Evolutionary conservation across 2,329 filamentous ascomycete genomes (phyloP).

Genomic region (Fusarium armeniacum): DNA sequence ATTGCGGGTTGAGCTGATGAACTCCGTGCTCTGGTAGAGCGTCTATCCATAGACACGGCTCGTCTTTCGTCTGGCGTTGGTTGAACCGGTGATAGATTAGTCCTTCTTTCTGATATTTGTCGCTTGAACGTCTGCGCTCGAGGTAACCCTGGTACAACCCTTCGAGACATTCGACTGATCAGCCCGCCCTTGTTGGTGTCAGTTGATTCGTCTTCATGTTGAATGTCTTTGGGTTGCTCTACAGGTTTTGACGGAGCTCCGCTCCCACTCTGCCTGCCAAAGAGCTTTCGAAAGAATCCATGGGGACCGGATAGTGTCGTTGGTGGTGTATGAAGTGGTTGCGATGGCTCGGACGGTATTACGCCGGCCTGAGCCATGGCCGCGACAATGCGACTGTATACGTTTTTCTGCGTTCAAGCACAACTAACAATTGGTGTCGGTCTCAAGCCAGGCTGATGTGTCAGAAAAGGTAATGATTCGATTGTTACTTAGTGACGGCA

Average conservation of each 20-base stretch:
- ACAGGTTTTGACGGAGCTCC: slow-evolving; percentile 26
- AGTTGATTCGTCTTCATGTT: slow-evolving; percentile 52
- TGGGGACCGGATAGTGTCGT: slow-evolving; percentile 46
- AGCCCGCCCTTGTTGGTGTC: slow-evolving; percentile 54
- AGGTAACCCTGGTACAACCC: slow-evolving; percentile 83
- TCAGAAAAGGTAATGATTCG: slow-evolving; percentile 28
- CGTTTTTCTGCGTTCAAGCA: slow-evolving; percentile 21
- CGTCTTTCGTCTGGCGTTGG: slow-evolving; percentile 76
- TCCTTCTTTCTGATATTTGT: slow-evolving; percentile 83
- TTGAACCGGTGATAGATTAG: slow-evolving; percentile 76
- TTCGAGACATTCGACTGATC: slow-evolving; percentile 63
- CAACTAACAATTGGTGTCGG: slow-evolving; percentile 17
- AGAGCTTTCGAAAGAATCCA: slow-evolving; percentile 51
- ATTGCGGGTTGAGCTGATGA: slow-evolving; percentile 39
- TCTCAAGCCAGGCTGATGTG: slow-evolving; percentile 23
- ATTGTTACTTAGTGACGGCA: slow-evolving; percentile 31
- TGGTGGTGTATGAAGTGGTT: slow-evolving; percentile 46
- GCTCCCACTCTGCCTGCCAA: slow-evolving; percentile 44
- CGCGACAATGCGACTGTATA: slow-evolving; percentile 38
- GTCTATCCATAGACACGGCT: slow-evolving; percentile 75
- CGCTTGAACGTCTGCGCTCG: slow-evolving; percentile 84
- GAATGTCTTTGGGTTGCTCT: slow-evolving; percentile 45
- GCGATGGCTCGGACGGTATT: slow-evolving; percentile 50
- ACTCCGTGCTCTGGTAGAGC: slow-evolving; percentile 55
- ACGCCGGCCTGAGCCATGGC: slow-evolving; percentile 54